These are phyloP conservation scores for Hypoxylon rubiginosum DNA, from an alignment of 2,329 filamentous ascomycete genomes.

Conservation along the genomic window DNA sequence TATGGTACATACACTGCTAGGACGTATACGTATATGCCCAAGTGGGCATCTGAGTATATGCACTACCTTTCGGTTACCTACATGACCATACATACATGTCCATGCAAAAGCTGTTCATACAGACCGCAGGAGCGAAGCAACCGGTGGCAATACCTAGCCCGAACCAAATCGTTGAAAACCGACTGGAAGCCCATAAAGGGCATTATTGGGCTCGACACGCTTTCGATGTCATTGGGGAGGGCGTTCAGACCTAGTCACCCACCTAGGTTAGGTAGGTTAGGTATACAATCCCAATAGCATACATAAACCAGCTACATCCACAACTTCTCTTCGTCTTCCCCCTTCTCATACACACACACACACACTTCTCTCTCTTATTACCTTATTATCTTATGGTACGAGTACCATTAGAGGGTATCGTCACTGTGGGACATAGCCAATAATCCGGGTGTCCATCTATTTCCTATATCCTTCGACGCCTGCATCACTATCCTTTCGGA, in stretches of 20 bases:
- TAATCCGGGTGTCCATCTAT: not conserved
- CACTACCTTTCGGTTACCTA: too few species aligned
- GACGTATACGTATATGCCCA: too few species aligned
- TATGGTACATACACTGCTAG: not conserved
- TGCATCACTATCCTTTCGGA: not conserved
- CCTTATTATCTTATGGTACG: not conserved
- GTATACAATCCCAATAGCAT: not conserved
- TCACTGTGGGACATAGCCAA: not conserved
- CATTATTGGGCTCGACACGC: not conserved
- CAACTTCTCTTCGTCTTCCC: not conserved
- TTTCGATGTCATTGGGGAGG: not conserved
- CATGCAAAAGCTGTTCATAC: not conserved
- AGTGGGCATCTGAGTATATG: too few species aligned
- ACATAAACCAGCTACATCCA: not conserved
- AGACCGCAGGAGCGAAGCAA: not conserved
- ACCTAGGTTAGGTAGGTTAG: not conserved
- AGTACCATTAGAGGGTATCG: not conserved
- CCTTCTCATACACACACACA: not conserved
- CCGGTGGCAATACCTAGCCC: not conserved
- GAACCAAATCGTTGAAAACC: not conserved
- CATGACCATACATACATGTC: not conserved
- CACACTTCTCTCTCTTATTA: not conserved
- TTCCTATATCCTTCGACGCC: not conserved
- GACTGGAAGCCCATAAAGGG: not conserved
- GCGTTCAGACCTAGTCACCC: not conserved